Conservation (phyloP, 2,329 filamentous ascomycete genomes). For the Nemania bipapillata region DNA sequence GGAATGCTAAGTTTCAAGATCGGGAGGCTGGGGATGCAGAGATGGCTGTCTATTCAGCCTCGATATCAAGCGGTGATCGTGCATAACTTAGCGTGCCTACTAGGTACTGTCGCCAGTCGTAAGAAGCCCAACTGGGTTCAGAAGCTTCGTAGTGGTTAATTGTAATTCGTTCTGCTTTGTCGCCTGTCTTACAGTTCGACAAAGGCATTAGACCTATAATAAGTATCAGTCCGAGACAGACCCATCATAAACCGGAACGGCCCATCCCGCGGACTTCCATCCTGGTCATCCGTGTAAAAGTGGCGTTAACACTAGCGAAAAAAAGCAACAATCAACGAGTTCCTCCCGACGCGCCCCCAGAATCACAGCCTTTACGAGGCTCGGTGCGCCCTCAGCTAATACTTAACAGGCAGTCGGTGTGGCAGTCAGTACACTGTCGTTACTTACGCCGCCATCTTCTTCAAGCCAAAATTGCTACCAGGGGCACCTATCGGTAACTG, state of each 20-base stretch:
- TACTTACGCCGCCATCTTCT: background rate
- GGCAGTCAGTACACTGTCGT: background rate
- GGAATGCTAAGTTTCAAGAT: background rate
- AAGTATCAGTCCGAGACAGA: background rate
- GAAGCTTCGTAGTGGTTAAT: no score
- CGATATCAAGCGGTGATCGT: background rate
- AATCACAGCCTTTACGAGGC: background rate
- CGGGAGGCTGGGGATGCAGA: background rate
- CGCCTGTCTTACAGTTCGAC: no score
- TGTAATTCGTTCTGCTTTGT: no score
- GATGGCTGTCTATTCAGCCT: background rate
- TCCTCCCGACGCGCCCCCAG: background rate
- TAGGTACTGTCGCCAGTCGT: no score
- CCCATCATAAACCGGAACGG: background rate
- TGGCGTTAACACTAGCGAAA: background rate
- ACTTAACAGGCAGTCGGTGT: background rate
- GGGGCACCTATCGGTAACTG: no score
- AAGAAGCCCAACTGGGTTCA: no score
- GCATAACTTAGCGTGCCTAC: no score
- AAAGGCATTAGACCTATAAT: no score
- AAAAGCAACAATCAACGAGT: background rate
- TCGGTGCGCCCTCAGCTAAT: background rate
- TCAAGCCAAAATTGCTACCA: no score
- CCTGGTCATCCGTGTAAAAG: background rate
- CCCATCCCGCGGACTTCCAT: background rate